phyloP scores from a whole-genome alignment of 345 rosid genomes.

The Combretum micranthum region DNA sequence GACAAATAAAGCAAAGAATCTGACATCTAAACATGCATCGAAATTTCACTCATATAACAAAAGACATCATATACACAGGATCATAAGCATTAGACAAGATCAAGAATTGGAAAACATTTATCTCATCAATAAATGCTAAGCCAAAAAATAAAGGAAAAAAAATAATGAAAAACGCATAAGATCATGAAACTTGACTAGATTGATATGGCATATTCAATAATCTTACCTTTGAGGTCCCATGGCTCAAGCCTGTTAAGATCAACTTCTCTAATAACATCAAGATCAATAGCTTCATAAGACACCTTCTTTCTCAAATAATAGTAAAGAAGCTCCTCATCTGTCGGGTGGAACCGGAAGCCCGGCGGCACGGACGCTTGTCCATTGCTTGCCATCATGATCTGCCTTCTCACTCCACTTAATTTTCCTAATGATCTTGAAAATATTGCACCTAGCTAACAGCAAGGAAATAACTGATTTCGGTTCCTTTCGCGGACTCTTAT shows the following conservation, averaged over 20 bases:
- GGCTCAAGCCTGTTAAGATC: slow-evolving; percentile 99
- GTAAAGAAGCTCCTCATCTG: slow-evolving; percentile 90
- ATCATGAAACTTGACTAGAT: too few species aligned
- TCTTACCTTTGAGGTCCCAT: slow-evolving; percentile 93
- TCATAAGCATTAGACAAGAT: neutral
- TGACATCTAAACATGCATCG: neutral
- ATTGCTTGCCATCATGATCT: slow-evolving; percentile 62
- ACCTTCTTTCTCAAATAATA: slow-evolving; percentile 94
- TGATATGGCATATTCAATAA: too few species aligned
- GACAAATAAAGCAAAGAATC: too few species aligned
- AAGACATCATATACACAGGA: neutral
- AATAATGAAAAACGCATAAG: neutral
- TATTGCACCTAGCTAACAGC: too few species aligned
- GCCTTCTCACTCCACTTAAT: slow-evolving; percentile 6
- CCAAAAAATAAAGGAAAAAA: too few species aligned
- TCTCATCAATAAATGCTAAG: too few species aligned
- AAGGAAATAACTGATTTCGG: too few species aligned
- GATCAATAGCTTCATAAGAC: slow-evolving; percentile 87
- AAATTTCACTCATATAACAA: neutral
- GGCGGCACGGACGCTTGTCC: slow-evolving; percentile 87
- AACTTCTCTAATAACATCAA: slow-evolving; percentile 89
- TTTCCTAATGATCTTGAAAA: too few species aligned
- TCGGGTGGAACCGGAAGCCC: slow-evolving; percentile 93
- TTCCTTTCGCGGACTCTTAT: too few species aligned
- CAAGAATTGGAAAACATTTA: neutral